These are phyloP conservation scores for Salvia miltiorrhiza DNA, from an alignment of 257 asterid genomes.

Conservation along the genomic window DNA sequence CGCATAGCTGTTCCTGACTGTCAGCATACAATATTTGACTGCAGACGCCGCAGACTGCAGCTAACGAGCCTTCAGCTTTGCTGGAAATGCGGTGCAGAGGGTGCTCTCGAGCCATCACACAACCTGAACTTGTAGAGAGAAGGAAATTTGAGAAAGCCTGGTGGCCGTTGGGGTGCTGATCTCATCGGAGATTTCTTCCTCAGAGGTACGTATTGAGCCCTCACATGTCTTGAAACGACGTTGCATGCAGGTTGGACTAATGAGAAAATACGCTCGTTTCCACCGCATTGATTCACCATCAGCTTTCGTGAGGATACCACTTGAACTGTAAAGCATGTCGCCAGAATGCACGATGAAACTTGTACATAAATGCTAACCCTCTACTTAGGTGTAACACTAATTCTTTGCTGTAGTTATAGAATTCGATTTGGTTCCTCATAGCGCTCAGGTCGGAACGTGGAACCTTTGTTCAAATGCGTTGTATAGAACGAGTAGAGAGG, in stretches of 20 bases:
- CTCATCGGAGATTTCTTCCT: conserved; percentile 15
- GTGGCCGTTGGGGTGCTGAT: conserved; percentile 1
- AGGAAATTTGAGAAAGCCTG: conserved; percentile 24
- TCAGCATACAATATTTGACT: conserved; percentile 6
- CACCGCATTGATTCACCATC: not conserved
- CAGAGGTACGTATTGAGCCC: conserved; percentile 20
- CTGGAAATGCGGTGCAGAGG: conserved; percentile 22
- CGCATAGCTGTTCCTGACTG: conserved; percentile 4
- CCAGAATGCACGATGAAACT: conserved; percentile 26
- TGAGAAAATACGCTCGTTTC: conserved; percentile 19
- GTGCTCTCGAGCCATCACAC: conserved; percentile 36
- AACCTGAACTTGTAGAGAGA: conserved; percentile 26
- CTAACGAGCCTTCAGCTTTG: conserved; percentile 25
- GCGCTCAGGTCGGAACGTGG: conserved; percentile 31
- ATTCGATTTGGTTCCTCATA: conserved; percentile 33
- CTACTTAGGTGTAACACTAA: conserved; percentile 44
- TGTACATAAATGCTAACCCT: conserved; percentile 63
- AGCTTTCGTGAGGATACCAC: conserved; percentile 19
- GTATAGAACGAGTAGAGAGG: conserved; percentile 53
- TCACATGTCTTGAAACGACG: conserved; percentile 4
- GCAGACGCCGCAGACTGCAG: conserved; percentile 22
- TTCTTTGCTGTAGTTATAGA: conserved; percentile 55
- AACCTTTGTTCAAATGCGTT: conserved; percentile 37
- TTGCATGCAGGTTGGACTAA: conserved; percentile 6
- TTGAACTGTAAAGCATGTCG: conserved; percentile 26